Percentiles rank a stretch among this genome's conserved stretches.
phyloP scores from a whole-genome alignment of 805 yeast species.

The Teunomyces pallodes region DNA sequence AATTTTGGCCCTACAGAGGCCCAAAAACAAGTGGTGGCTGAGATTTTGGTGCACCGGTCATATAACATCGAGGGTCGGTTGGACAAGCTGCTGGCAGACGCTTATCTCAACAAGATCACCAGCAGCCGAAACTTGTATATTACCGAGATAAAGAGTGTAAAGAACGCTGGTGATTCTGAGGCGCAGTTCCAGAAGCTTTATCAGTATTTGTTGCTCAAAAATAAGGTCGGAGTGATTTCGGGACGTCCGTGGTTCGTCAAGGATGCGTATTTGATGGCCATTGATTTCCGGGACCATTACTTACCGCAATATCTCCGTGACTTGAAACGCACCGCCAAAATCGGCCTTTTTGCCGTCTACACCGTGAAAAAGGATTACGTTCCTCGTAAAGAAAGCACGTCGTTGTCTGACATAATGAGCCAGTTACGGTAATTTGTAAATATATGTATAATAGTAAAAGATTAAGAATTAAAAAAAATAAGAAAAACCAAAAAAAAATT shows the following conservation, averaged over 20 bases:
- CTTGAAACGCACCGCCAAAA: constrained; percentile 11
- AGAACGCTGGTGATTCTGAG: constrained; percentile 9
- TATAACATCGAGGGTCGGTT: constrained; percentile 64
- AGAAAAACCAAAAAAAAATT: neutral
- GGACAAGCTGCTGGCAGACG: constrained; percentile 50
- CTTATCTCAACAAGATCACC: constrained; percentile 50
- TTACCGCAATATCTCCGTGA: constrained; percentile 20
- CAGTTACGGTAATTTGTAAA: constrained; percentile 3
- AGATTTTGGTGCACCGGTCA: constrained; percentile 24
- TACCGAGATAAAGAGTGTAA: constrained; percentile 37
- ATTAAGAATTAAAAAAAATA: neutral
- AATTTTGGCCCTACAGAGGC: constrained; percentile 12
- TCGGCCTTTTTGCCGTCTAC: constrained; percentile 33
- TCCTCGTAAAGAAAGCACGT: constrained; percentile 14
- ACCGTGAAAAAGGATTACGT: constrained; percentile 37
- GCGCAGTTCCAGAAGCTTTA: constrained; percentile 29
- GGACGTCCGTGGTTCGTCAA: constrained; percentile 50
- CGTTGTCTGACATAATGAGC: constrained; percentile 3
- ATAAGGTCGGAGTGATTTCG: constrained; percentile 61
- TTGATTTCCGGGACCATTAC: constrained; percentile 19
- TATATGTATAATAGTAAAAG: neutral
- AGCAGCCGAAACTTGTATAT: constrained; percentile 53
- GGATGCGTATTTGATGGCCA: constrained; percentile 59
- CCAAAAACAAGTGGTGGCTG: constrained; percentile 26
- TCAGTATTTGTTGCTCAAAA: constrained; percentile 44